Evolutionary conservation across 208 protist species (phyloP).

Genomic region (Acanthamoeba royreba): DNA sequence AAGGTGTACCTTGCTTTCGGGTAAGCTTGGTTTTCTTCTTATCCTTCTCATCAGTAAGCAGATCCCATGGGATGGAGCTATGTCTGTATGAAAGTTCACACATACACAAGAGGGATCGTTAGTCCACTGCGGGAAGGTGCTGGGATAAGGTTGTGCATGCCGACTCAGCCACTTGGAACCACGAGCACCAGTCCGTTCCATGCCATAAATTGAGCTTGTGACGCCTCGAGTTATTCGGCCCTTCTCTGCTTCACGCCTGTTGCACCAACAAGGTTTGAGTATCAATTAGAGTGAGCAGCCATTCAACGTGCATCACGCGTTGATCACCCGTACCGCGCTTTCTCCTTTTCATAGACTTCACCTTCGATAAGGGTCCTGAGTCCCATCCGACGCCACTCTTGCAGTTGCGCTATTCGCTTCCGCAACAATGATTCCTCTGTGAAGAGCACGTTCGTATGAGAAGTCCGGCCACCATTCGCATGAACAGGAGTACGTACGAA

Average conservation of each 20-base stretch:
- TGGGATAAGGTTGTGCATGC: not conserved
- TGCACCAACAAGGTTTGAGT: not conserved
- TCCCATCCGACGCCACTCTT: not conserved
- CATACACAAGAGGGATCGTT: not conserved
- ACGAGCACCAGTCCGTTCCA: not conserved
- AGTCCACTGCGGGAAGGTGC: not conserved
- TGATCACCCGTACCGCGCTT: not conserved
- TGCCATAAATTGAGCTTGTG: not conserved
- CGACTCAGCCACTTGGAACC: not conserved
- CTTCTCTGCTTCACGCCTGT: not conserved
- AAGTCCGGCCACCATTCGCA: not conserved
- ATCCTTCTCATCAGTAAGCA: not conserved
- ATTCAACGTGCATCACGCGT: not conserved
- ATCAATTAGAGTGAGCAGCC: not conserved
- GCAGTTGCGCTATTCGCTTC: conserved; percentile 25
- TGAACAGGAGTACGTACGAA: not conserved
- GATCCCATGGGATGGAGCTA: not conserved
- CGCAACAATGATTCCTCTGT: not conserved
- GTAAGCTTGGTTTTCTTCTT: not conserved
- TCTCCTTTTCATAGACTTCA: not conserved
- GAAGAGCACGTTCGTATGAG: not conserved
- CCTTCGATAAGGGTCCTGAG: not conserved
- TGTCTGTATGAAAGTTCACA: not conserved
- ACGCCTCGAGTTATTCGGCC: not conserved
- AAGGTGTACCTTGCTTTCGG: not conserved